Conservation (phyloP, 2,329 filamentous ascomycete genomes). For the Scedosporium dehoogii region DNA sequence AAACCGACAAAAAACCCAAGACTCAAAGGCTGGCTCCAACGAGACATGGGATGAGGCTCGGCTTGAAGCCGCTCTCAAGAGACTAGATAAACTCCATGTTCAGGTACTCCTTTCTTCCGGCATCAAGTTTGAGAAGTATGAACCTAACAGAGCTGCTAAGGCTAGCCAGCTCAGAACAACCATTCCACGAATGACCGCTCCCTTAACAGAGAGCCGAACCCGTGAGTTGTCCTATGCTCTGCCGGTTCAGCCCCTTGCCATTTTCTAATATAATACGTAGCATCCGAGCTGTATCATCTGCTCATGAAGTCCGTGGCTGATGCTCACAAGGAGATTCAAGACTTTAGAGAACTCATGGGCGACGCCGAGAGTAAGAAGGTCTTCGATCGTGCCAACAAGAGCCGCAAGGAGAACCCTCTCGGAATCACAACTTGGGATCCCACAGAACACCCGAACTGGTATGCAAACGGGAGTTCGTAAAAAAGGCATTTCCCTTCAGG, state of each 20-base stretch:
- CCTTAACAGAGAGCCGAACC: slow-evolving; percentile 33
- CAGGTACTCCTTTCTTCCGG: slow-evolving; percentile 27
- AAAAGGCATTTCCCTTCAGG: background rate
- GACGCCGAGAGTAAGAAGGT: slow-evolving; percentile 37
- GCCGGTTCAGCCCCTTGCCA: background rate
- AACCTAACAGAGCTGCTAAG: background rate
- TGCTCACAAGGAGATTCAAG: slow-evolving; percentile 39
- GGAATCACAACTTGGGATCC: slow-evolving; percentile 51
- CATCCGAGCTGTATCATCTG: slow-evolving; percentile 35
- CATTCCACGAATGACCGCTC: slow-evolving; percentile 40
- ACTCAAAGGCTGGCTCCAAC: slow-evolving; percentile 12
- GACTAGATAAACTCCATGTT: slow-evolving; percentile 44
- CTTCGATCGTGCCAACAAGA: slow-evolving; percentile 41
- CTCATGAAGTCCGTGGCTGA: slow-evolving; percentile 37
- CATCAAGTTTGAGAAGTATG: background rate
- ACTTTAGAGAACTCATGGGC: slow-evolving; percentile 37
- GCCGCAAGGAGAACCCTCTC: slow-evolving; percentile 41
- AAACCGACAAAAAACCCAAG: background rate
- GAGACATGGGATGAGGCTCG: slow-evolving; percentile 37
- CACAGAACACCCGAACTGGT: slow-evolving; percentile 51
- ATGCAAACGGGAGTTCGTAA: background rate
- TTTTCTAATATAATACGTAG: slow-evolving; percentile 25
- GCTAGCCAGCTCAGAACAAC: slow-evolving; percentile 33
- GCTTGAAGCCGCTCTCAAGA: slow-evolving; percentile 37
- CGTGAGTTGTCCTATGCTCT: slow-evolving; percentile 37